A percentile compares a stretch with the other conserved stretches of the same genome.
Conservation (phyloP, 306 rosid species). For the Cicer chorassanicum region DNA sequence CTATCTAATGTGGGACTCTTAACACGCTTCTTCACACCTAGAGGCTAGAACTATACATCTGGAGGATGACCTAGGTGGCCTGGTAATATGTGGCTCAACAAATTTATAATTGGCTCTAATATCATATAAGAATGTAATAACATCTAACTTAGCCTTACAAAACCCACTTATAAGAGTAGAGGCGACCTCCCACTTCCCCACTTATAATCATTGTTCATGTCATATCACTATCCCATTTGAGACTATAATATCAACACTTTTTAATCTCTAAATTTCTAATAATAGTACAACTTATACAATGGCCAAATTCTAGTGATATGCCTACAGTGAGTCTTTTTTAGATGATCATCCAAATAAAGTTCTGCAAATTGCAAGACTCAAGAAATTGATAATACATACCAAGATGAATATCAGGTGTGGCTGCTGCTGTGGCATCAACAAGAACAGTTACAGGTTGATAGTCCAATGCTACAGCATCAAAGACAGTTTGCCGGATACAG, state of each 20-base stretch:
- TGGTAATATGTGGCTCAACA: not conserved
- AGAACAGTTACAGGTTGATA: slow-evolving; percentile 71
- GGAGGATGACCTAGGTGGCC: not conserved
- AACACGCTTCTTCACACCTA: not conserved
- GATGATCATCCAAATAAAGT: slow-evolving; percentile 5
- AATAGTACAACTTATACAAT: not conserved
- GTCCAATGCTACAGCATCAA: slow-evolving; percentile 85
- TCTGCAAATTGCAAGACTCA: slow-evolving; percentile 18
- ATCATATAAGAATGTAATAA: not conserved
- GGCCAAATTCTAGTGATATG: slow-evolving; percentile 13
- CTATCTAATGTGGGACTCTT: not conserved
- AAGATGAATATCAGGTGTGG: slow-evolving; percentile 68
- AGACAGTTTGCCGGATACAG: slow-evolving; percentile 91
- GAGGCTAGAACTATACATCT: not conserved
- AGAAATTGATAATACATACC: slow-evolving; percentile 55
- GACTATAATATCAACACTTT: not conserved
- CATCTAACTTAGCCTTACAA: not conserved
- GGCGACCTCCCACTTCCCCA: too few relatives aligned
- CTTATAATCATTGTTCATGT: not conserved
- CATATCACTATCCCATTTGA: not conserved
- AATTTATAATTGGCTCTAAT: not conserved
- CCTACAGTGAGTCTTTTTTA: not conserved
- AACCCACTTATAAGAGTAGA: not conserved
- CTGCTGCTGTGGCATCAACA: slow-evolving; percentile 92
- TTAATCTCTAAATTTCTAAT: slow-evolving; percentile 12